Evolutionary conservation across 352 stramenopile genomes (phyloP).

Genomic region (Blastocystis hominis): DNA sequence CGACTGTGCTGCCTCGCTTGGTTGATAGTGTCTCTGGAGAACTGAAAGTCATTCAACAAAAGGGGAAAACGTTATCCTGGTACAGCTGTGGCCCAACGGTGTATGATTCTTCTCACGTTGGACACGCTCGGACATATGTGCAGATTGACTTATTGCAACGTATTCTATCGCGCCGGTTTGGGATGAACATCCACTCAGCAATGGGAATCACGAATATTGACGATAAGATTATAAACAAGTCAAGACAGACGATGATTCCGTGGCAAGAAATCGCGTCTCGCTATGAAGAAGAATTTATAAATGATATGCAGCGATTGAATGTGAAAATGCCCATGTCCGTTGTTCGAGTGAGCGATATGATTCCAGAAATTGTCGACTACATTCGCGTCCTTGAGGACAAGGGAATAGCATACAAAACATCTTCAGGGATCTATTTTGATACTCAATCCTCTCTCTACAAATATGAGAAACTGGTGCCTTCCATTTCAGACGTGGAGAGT

Average conservation of each 20-base stretch:
- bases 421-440: constrained; percentile 80
- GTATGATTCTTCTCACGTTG: constrained; percentile 93
- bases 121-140: constrained; percentile 85
- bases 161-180: constrained; percentile 71
- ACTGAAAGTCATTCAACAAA: constrained; percentile 43
- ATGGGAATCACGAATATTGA: constrained; percentile 86
- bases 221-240: constrained; percentile 93
- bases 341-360: constrained; percentile 75
- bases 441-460: constrained; percentile 66
- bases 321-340: constrained; percentile 66
- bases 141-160: constrained; percentile 84
- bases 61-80: constrained; percentile 80
- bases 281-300: constrained; percentile 88
- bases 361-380: constrained; percentile 76
- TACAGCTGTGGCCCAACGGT: constrained; percentile 98
- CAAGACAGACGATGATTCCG: constrained; percentile 69
- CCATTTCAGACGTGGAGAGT: constrained; percentile 76
- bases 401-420: constrained; percentile 75
- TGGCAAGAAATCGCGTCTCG: constrained; percentile 65
- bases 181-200: constrained; percentile 30
- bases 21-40: constrained; percentile 29
- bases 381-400: constrained; percentile 75
- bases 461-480: constrained; percentile 66
- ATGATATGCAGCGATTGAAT: constrained; percentile 86
- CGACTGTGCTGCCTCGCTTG: not conserved